Evolutionary conservation across 2,329 filamentous ascomycete species (phyloP), one percentile per base, ranked within the genome.

Genomic region (Thelonectria discophora): DNA sequence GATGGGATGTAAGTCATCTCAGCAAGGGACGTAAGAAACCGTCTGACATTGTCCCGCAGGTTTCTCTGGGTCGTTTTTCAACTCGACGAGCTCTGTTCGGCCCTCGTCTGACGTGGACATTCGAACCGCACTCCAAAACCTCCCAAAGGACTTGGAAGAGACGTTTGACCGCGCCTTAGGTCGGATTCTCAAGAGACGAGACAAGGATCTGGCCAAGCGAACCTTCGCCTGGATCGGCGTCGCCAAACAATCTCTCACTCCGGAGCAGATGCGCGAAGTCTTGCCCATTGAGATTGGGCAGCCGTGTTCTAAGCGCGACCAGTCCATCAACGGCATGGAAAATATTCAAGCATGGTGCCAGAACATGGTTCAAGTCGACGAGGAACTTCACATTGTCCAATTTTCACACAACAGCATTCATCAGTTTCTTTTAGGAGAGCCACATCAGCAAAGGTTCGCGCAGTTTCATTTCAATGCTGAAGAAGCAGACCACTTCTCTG

Each of bases 41-140:
- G 12, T 17, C 50, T 59, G 2, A 50, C 17, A 34, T 20, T 13
- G 5, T 3, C 0, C 32, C 52, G 11, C 55, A 79, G 77, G 77
- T 79, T 79, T 68, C 73, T 79, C 3, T 80, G 77, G 77, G 76
- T 78, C 18, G 68, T 66, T 13, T 76, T 76, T 37, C 74, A 75
- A 58, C 67, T 79, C 7, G 55, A 74, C 11, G 76, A 79, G 42
- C 68, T 79, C 7, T 76, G 76, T 49, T 55, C 65, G 11, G 72
- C 73, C 52, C 65, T n/a, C 43, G n/a, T 64, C 63, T 34, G 66
- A 71, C 37, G 64, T 63, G 2, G 64, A 71, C 30, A 70, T 64
- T 21, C 54, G 54, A 32, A 39, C 20, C 4, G 43, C 43, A 3
- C 48, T 68, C 17, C 24, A 21, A 3, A 43, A 57, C 9, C 47